These are phyloP conservation scores for Xylariaceae sp. DNA, from an alignment of 2,329 filamentous ascomycete species.

Conservation along the genomic window DNA sequence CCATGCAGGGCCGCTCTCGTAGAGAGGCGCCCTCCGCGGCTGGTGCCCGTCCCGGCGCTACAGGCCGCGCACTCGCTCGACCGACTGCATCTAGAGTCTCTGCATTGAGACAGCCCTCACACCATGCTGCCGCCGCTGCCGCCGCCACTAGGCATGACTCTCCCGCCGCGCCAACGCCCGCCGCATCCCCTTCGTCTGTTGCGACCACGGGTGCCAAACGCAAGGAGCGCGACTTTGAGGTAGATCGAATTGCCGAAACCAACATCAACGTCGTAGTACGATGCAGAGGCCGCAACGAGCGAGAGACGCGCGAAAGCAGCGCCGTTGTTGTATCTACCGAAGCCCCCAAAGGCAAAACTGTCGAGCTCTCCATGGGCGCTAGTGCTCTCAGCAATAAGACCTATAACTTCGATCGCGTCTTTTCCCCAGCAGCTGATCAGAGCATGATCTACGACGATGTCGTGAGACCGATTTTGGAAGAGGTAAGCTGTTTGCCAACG, in stretches of 20 bases:
- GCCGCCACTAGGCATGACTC: constrained; percentile 33
- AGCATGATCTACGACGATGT: constrained; percentile 93
- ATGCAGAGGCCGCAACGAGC: constrained; percentile 85
- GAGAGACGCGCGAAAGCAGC: constrained; percentile 91
- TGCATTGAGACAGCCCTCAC: constrained; percentile 25
- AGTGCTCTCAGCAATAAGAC: constrained; percentile 92
- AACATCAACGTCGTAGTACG: constrained; percentile 98
- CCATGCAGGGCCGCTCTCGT: constrained; percentile 32
- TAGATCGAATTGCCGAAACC: constrained; percentile 69
- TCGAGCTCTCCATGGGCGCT: constrained; percentile 87
- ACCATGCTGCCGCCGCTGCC: constrained; percentile 15
- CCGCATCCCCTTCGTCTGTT: constrained; percentile 60
- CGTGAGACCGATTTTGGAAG: constrained; percentile 84
- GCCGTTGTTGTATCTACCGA: constrained; percentile 85
- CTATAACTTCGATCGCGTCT: constrained; percentile 95
- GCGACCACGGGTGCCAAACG: constrained; percentile 64
- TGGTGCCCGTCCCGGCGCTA: constrained; percentile 21
- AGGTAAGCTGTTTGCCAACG: constrained; percentile 51
- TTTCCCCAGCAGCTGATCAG: constrained; percentile 91
- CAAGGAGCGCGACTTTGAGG: constrained; percentile 80
- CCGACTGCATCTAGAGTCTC: constrained; percentile 24
- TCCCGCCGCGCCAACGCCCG: constrained; percentile 58
- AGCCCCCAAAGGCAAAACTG: constrained; percentile 76
- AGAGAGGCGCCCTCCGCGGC: constrained; percentile 31
- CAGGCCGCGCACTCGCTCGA: constrained; percentile 24